These are phyloP conservation scores for Anacardium occidentale DNA, from an alignment of 345 rosid genomes.

Conservation along the genomic window DNA sequence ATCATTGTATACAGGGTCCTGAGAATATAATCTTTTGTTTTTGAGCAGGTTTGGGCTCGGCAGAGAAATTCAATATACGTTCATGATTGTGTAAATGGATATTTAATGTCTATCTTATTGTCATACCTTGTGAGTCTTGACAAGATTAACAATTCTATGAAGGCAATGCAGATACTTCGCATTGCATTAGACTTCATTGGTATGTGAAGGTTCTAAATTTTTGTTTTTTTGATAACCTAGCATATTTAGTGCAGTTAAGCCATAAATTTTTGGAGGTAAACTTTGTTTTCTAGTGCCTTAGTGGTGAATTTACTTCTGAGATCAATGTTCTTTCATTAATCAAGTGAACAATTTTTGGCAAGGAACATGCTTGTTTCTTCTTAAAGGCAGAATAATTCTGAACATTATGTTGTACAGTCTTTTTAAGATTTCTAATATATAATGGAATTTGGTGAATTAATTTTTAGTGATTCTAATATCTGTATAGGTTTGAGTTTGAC, in stretches of 20 bases:
- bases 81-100: slow-evolving; percentile 86
- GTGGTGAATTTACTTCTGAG: neutral
- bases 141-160: slow-evolving; percentile 64
- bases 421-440: neutral
- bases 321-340: neutral
- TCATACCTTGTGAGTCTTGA: slow-evolving; percentile 60
- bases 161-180: slow-evolving; percentile 71
- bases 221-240: neutral
- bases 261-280: neutral
- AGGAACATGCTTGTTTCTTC: neutral
- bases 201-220: slow-evolving; percentile 33
- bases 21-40: slow-evolving; percentile 11
- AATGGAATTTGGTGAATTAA: neutral
- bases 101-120: slow-evolving; percentile 61
- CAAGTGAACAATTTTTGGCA: neutral
- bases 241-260: neutral
- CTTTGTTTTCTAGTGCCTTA: neutral
- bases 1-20: neutral
- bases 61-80: slow-evolving; percentile 73
- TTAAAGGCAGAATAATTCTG: neutral
- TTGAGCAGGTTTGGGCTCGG: slow-evolving; percentile 75
- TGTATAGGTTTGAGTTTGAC: neutral
- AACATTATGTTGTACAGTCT: neutral
- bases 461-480: neutral
- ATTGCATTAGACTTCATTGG: slow-evolving; percentile 71